Conservation (phyloP, 2,329 filamentous ascomycete species). For the Talaromyces piceae region DNA sequence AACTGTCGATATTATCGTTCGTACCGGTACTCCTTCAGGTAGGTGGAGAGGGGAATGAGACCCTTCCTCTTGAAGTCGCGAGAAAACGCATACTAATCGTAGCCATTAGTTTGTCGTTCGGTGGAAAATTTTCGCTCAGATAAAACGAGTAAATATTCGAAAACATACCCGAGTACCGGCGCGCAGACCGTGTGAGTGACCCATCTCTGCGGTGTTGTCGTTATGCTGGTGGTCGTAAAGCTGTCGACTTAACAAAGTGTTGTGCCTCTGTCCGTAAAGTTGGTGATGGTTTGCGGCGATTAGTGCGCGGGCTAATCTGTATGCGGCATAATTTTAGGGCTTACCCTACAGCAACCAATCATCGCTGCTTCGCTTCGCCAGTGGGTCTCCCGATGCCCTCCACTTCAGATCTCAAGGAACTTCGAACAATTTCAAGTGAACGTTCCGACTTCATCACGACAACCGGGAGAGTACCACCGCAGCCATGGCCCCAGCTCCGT, state of each 20-base stretch:
- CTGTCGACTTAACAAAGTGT: constrained; percentile 29
- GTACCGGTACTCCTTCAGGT: constrained; percentile 87
- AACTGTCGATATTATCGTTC: constrained; percentile 22
- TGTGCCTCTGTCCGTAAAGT: constrained; percentile 21
- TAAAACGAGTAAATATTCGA: not conserved
- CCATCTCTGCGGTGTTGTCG: constrained; percentile 59
- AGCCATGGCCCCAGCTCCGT: constrained; percentile 37
- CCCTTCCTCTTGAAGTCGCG: constrained; percentile 93
- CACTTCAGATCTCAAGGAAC: constrained; percentile 12
- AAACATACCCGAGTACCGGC: constrained; percentile 74
- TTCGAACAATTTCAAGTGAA: constrained; percentile 14
- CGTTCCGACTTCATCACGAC: constrained; percentile 30
- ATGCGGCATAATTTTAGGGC: constrained; percentile 13
- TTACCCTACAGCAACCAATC: constrained; percentile 19
- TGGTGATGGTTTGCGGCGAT: constrained; percentile 16
- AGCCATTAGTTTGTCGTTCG: constrained; percentile 29
- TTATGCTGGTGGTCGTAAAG: constrained; percentile 29
- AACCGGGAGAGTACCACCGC: constrained; percentile 34
- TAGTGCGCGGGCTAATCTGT: constrained; percentile 19
- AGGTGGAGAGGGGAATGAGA: constrained; percentile 86
- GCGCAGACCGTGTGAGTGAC: constrained; percentile 81
- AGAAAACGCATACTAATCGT: constrained; percentile 74
- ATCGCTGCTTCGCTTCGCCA: constrained; percentile 14
- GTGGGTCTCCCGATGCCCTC: constrained; percentile 16
- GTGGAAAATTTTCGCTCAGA: not conserved